phyloP scores from a whole-genome alignment of 352 stramenopile species.

The Phytopythium montanum region DNA sequence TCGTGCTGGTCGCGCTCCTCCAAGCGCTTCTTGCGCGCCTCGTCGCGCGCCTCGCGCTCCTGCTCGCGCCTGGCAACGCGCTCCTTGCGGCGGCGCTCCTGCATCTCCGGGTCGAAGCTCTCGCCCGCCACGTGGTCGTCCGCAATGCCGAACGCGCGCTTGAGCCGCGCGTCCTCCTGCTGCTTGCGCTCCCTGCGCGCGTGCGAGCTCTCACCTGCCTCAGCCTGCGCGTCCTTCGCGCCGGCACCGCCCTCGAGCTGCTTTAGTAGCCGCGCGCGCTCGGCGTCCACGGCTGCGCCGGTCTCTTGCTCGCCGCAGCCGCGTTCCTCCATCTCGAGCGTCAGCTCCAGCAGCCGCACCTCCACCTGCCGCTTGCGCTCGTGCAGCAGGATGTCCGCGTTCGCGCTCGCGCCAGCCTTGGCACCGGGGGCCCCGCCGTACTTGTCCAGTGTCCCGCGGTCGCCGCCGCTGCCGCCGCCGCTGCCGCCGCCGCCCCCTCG shows the following conservation, averaged over 20 bases:
- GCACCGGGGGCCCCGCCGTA: neutral
- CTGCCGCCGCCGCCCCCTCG: slow-evolving; percentile 12
- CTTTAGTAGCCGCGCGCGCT: slow-evolving; percentile 50
- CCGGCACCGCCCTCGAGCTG: neutral
- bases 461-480: slow-evolving; percentile 10
- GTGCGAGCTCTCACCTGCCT: slow-evolving; percentile 39
- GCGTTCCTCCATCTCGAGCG: slow-evolving; percentile 72
- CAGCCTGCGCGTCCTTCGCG: slow-evolving; percentile 2
- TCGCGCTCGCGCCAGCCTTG: slow-evolving; percentile 27
- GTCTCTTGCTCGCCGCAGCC: slow-evolving; percentile 69
- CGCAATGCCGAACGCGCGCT: slow-evolving; percentile 67
- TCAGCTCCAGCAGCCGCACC: slow-evolving; percentile 74
- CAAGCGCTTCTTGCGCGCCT: slow-evolving; percentile 22
- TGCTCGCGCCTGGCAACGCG: slow-evolving; percentile 35
- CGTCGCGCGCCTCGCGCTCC: slow-evolving; percentile 48
- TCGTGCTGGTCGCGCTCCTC: slow-evolving; percentile 40
- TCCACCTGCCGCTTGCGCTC: slow-evolving; percentile 79
- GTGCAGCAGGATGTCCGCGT: slow-evolving; percentile 80
- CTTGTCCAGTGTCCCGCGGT: slow-evolving; percentile 1
- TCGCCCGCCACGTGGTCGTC: slow-evolving; percentile 70
- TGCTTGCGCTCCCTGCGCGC: slow-evolving; percentile 57
- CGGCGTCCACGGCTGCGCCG: slow-evolving; percentile 47
- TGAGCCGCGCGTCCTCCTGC: slow-evolving; percentile 60
- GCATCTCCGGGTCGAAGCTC: slow-evolving; percentile 74
- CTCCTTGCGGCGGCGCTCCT: slow-evolving; percentile 59